A percentile compares a stretch with the other conserved stretches of the same genome.
phyloP scores from a whole-genome alignment of 2,329 filamentous ascomycete genomes.

The Paecilomyces sp. region DNA sequence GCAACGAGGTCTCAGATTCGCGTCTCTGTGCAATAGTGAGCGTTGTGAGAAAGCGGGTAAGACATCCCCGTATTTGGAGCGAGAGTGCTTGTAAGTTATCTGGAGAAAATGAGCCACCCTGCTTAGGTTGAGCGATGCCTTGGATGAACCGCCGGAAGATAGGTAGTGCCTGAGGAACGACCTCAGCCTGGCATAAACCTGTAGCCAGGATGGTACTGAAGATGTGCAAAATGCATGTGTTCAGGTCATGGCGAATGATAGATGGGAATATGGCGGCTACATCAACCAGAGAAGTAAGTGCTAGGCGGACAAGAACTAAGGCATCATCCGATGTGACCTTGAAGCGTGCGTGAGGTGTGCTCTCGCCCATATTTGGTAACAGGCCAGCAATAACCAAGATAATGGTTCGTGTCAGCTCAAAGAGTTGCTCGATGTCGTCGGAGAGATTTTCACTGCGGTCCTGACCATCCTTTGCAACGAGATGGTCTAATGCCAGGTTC shows the following conservation, averaged over 20 bases:
- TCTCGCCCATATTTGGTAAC: conserved; percentile 60
- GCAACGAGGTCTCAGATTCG: conserved; percentile 63
- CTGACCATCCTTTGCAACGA: conserved; percentile 68
- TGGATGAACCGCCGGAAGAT: conserved; percentile 87
- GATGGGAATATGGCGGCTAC: conserved; percentile 92
- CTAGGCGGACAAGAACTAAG: conserved; percentile 68
- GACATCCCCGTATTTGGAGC: conserved; percentile 72
- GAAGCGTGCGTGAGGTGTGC: conserved; percentile 58
- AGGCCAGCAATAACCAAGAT: conserved; percentile 85
- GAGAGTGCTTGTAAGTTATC: conserved; percentile 43
- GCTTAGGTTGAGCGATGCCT: conserved; percentile 51
- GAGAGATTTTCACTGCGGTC: conserved; percentile 70
- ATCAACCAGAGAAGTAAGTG: conserved; percentile 83
- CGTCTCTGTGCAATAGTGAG: conserved; percentile 42
- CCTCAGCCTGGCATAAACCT: conserved; percentile 74
- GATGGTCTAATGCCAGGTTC: conserved; percentile 83
- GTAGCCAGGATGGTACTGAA: conserved; percentile 90
- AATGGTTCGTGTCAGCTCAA: conserved; percentile 93
- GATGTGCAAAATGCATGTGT: conserved; percentile 94
- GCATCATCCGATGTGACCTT: conserved; percentile 77
- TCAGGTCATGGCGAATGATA: conserved; percentile 92
- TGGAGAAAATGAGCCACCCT: conserved; percentile 12
- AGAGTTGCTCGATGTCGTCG: conserved; percentile 96
- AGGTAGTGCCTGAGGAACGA: conserved; percentile 82
- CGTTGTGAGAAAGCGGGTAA: conserved; percentile 76